Evolutionary conservation across 768 basidiomycete species (phyloP).

Genomic region (Leccinum rimulosum): DNA sequence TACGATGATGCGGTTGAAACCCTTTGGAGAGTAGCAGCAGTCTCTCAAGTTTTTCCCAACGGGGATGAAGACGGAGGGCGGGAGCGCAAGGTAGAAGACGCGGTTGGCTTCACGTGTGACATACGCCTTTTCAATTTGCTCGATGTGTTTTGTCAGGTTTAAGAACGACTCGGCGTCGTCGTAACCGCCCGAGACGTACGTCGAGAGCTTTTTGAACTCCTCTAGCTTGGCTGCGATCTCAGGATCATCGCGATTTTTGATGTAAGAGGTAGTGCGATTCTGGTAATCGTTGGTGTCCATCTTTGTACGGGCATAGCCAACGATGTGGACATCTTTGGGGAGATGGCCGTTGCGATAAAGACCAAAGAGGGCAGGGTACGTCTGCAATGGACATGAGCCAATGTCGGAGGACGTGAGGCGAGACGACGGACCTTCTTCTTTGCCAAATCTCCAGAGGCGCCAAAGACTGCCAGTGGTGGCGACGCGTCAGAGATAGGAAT

Average conservation of each 20-base stretch:
- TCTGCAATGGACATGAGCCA: slow-evolving; percentile 54
- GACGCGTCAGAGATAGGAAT: slow-evolving; percentile 7
- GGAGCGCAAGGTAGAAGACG: slow-evolving; percentile 95
- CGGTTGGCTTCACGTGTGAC: slow-evolving; percentile 67
- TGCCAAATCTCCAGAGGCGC: slow-evolving; percentile 95
- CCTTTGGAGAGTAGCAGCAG: slow-evolving; percentile 69
- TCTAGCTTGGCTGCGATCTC: slow-evolving; percentile 62
- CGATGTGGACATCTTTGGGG: slow-evolving; percentile 81
- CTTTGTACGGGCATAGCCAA: slow-evolving; percentile 96
- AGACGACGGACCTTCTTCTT: slow-evolving; percentile 85
- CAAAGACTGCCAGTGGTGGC: slow-evolving; percentile 73
- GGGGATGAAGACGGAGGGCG: slow-evolving; percentile 92
- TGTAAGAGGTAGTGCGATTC: slow-evolving; percentile 78
- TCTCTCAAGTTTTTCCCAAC: slow-evolving; percentile 83
- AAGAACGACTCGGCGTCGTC: slow-evolving; percentile 81
- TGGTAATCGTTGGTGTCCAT: slow-evolving; percentile 85
- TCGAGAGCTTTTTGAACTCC: slow-evolving; percentile 77
- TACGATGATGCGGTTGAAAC: slow-evolving; percentile 89
- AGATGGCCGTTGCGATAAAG: slow-evolving; percentile 80
- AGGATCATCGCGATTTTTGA: slow-evolving; percentile 72
- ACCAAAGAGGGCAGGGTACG: slow-evolving; percentile 91
- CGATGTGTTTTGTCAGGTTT: slow-evolving; percentile 70
- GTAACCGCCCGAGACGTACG: slow-evolving; percentile 87
- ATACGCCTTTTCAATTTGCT: slow-evolving; percentile 74
- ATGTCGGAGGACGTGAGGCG: background rate